Evolutionary conservation across 2,329 filamentous ascomycete species (phyloP).

Genomic region (Beauveria rudraprayagi): DNA sequence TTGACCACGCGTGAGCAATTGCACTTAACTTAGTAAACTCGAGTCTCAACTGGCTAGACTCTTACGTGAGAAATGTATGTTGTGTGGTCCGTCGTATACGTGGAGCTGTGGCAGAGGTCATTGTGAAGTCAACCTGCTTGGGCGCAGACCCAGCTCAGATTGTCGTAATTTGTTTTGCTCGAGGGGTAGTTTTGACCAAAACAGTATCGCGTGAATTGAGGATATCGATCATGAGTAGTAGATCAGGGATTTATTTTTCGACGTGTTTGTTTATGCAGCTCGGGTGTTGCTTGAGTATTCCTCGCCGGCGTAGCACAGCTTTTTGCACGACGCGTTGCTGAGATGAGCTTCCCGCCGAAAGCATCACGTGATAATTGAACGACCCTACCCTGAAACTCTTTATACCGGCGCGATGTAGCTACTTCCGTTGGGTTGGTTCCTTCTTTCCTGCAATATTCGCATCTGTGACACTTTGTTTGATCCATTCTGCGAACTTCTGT

Average conservation of each 20-base stretch:
- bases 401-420: no score
- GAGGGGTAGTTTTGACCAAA: not conserved
- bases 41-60: no score
- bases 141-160: slow-evolving; percentile 5
- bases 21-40: no score
- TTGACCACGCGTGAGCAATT: slow-evolving; percentile 2
- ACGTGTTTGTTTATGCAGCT: not conserved
- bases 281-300: not conserved
- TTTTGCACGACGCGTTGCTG: slow-evolving; percentile 6
- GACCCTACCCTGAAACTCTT: not conserved
- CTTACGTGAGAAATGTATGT: slow-evolving; percentile 42
- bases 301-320: not conserved
- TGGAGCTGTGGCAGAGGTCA: slow-evolving; percentile 27
- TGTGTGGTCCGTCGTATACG: slow-evolving; percentile 40
- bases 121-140: slow-evolving; percentile 16
- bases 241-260: not conserved
- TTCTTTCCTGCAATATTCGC: not conserved
- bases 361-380: not conserved
- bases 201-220: not conserved
- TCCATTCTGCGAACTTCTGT: no score
- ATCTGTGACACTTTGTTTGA: not conserved
- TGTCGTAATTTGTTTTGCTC: not conserved
- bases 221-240: not conserved
- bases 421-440: not conserved
- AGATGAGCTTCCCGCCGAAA: not conserved